Conservation (phyloP, 768 basidiomycete genomes). For the Exidia glandulosa region DNA sequence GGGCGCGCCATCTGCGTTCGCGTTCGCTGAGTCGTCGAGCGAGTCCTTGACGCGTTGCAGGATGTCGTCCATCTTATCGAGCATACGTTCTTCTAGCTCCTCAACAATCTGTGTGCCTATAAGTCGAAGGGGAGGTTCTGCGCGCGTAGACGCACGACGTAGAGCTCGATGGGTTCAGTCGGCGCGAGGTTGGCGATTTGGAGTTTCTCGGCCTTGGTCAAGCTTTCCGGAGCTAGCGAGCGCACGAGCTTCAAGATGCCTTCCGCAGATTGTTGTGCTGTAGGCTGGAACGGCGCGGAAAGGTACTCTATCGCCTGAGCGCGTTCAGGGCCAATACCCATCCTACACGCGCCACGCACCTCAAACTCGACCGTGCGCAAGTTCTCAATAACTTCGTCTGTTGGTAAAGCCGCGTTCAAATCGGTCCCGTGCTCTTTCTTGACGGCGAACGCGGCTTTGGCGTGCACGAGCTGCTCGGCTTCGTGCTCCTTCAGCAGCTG, state of each 20-base stretch:
- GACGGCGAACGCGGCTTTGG: conserved; percentile 57
- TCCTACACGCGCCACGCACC: conserved; percentile 30
- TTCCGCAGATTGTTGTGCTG: conserved; percentile 48
- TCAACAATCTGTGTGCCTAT: conserved; percentile 63
- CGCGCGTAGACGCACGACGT: conserved; percentile 53
- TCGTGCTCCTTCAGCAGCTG: conserved; percentile 67
- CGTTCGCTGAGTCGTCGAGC: conserved; percentile 8
- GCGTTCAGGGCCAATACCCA: neutral
- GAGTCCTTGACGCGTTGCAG: conserved; percentile 44
- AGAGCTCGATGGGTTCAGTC: conserved; percentile 70
- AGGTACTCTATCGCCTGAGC: conserved; percentile 77
- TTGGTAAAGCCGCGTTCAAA: conserved; percentile 11
- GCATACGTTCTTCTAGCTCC: conserved; percentile 77
- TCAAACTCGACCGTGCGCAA: conserved; percentile 79
- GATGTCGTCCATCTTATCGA: conserved; percentile 57
- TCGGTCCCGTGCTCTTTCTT: conserved; percentile 66
- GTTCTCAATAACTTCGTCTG: conserved; percentile 64
- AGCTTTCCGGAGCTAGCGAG: conserved; percentile 49
- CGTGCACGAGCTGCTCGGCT: conserved; percentile 54
- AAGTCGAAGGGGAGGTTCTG: neutral
- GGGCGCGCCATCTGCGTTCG: neutral
- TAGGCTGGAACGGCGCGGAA: conserved; percentile 62
- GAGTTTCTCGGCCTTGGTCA: conserved; percentile 88
- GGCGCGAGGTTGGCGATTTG: conserved; percentile 89
- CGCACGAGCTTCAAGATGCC: conserved; percentile 57